These are phyloP conservation scores for Primulina tabacum DNA, from an alignment of 257 asterid genomes.

Conservation along the genomic window DNA sequence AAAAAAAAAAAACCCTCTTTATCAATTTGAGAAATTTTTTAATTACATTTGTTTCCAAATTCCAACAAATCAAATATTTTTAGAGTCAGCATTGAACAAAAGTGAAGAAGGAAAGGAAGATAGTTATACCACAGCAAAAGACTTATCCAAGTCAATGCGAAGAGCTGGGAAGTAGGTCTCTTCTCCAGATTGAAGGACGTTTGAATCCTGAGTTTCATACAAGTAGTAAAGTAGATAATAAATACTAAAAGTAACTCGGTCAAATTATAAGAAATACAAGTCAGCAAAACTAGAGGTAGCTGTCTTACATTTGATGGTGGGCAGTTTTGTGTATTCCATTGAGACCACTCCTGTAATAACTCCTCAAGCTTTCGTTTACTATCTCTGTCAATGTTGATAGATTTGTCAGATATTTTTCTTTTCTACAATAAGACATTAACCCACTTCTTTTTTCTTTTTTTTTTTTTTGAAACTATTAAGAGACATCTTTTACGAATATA, in stretches of 20 bases:
- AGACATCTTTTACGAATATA: slow-evolving; percentile 13
- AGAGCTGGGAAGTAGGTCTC: slow-evolving; percentile 92
- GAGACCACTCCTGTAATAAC: slow-evolving; percentile 85
- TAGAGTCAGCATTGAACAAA: slow-evolving; percentile 11
- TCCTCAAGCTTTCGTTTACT: slow-evolving; percentile 86
- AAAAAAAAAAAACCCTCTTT: too few species aligned
- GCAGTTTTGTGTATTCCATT: slow-evolving; percentile 71
- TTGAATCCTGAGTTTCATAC: slow-evolving; percentile 55
- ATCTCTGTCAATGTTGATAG: slow-evolving; percentile 50
- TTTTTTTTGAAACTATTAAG: background rate
- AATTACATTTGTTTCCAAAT: background rate
- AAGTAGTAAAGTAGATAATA: slow-evolving; percentile 16
- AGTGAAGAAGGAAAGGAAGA: slow-evolving; percentile 17
- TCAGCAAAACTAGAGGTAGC: slow-evolving; percentile 17
- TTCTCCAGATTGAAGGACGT: slow-evolving; percentile 74
- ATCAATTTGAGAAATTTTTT: too few species aligned
- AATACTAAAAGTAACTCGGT: slow-evolving; percentile 14
- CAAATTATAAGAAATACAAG: slow-evolving; percentile 13
- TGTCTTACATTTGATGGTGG: slow-evolving; percentile 56
- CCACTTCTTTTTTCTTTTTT: too few species aligned
- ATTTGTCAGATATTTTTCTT: background rate
- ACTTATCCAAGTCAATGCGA: slow-evolving; percentile 66
- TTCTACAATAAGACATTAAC: slow-evolving; percentile 13
- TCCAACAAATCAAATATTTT: background rate
- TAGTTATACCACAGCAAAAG: slow-evolving; percentile 76